Conservation (phyloP, 2,329 filamentous ascomycete genomes). For the Hypoxylon rubiginosum region DNA sequence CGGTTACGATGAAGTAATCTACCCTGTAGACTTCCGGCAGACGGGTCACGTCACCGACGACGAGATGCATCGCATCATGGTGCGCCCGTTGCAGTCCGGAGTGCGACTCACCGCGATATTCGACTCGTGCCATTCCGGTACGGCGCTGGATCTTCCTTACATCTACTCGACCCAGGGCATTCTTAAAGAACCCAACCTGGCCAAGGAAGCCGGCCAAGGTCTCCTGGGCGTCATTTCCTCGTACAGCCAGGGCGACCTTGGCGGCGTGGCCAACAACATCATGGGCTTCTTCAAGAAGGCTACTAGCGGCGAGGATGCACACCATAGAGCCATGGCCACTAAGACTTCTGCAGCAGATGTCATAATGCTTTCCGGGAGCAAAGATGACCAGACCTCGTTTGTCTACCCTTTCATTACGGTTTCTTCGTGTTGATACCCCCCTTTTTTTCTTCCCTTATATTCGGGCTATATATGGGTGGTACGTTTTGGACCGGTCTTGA, state of each 20-base stretch:
- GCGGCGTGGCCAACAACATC: slow-evolving; percentile 83
- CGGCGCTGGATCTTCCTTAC: slow-evolving; percentile 82
- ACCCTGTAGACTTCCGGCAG: slow-evolving; percentile 78
- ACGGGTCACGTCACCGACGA: slow-evolving; percentile 83
- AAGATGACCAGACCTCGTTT: slow-evolving; percentile 92
- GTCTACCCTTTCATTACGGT: slow-evolving; percentile 57
- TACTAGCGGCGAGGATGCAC: slow-evolving; percentile 78
- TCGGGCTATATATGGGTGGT: background rate
- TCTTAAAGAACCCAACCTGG: slow-evolving; percentile 84
- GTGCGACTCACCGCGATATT: slow-evolving; percentile 88
- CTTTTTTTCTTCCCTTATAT: background rate
- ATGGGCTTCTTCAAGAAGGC: slow-evolving; percentile 90
- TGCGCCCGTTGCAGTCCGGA: slow-evolving; percentile 81
- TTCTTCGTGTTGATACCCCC: slow-evolving; percentile 32
- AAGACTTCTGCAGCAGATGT: slow-evolving; percentile 97
- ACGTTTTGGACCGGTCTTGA: slow-evolving; percentile 3
- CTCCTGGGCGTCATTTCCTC: slow-evolving; percentile 79
- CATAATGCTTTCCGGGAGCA: slow-evolving; percentile 97
- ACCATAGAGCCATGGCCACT: slow-evolving; percentile 85
- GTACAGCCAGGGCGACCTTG: slow-evolving; percentile 87
- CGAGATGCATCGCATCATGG: slow-evolving; percentile 83
- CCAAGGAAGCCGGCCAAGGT: slow-evolving; percentile 82
- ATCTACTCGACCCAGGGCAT: slow-evolving; percentile 85
- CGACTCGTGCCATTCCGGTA: slow-evolving; percentile 85
- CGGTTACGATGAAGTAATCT: slow-evolving; percentile 83